Evolutionary conservation across 495 filamentous ascomycete species (phyloP).

Genomic region (Aspergillus panamensis): DNA sequence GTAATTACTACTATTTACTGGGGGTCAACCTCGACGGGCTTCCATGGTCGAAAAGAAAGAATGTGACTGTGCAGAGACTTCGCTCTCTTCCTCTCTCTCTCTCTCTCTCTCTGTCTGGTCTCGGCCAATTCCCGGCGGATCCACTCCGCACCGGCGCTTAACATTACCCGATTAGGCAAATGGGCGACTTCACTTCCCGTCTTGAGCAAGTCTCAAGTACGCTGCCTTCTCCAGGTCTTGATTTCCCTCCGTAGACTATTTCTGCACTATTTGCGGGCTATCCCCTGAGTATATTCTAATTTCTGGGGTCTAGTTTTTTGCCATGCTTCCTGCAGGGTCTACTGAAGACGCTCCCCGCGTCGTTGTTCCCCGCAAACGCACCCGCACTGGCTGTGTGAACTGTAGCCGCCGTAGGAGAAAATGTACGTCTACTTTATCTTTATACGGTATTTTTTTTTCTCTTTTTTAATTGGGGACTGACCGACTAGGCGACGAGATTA

Average conservation of each 20-base stretch:
- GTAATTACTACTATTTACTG: no score
- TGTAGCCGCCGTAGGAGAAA: slow-evolving; percentile 34
- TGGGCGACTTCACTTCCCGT: slow-evolving; percentile 8
- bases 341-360: background rate
- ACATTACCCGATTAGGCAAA: slow-evolving; percentile 22
- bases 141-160: slow-evolving; percentile 24
- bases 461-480: no score
- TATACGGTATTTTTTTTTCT: background rate
- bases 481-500: slow-evolving; percentile 27
- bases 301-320: background rate
- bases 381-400: slow-evolving; percentile 34
- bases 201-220: slow-evolving; percentile 5
- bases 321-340: slow-evolving; percentile 13
- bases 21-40: no score
- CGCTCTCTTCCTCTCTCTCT: background rate
- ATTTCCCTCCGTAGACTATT: background rate
- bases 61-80: background rate
- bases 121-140: background rate
- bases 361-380: slow-evolving; percentile 29
- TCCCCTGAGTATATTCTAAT: no score
- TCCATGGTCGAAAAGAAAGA: background rate
- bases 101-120: background rate
- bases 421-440: slow-evolving; percentile 14
- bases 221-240: background rate
- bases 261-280: background rate